These are phyloP conservation scores for Nemania bipapillata DNA, from an alignment of 2,329 filamentous ascomycete genomes.

Conservation along the genomic window DNA sequence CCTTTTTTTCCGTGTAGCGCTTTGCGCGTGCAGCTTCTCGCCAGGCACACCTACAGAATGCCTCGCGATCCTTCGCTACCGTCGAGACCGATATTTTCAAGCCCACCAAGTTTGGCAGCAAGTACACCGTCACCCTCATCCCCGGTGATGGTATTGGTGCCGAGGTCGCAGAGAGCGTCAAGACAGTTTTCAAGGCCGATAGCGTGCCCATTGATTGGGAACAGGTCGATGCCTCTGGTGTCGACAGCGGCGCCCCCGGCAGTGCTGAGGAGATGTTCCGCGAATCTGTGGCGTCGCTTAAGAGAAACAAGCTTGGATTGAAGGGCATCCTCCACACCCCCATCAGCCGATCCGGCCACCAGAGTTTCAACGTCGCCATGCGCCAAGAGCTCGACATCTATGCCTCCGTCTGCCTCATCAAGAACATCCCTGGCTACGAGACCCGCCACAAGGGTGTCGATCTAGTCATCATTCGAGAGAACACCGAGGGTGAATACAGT, in stretches of 20 bases:
- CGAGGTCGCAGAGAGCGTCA: constrained; percentile 97
- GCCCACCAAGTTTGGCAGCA: constrained; percentile 97
- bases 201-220: constrained; percentile 99
- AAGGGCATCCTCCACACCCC: constrained; percentile 99
- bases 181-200: constrained; percentile 99
- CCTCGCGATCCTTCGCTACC: constrained; percentile 75
- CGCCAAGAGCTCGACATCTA: constrained; percentile 99
- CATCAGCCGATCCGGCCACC: constrained; percentile 94
- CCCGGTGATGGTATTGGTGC: constrained; percentile 98
- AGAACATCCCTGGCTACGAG: constrained; percentile 99
- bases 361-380: constrained; percentile 99
- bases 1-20: constrained; percentile 55
- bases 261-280: constrained; percentile 94
- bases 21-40: constrained; percentile 62
- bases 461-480: constrained; percentile 99
- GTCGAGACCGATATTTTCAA: constrained; percentile 97
- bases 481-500: constrained; percentile 99
- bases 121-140: constrained; percentile 98
- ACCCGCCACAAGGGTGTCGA: constrained; percentile 98
- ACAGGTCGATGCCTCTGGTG: constrained; percentile 93
- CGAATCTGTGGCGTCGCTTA: constrained; percentile 92
- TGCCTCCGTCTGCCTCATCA: constrained; percentile 95
- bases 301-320: constrained; percentile 97
- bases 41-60: constrained; percentile 56
- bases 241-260: constrained; percentile 80